A percentile compares a stretch with the other conserved stretches of the same genome.
phyloP scores from a whole-genome alignment of 495 filamentous ascomycete genomes.

The Diplogelasinospora grovesii region DNA sequence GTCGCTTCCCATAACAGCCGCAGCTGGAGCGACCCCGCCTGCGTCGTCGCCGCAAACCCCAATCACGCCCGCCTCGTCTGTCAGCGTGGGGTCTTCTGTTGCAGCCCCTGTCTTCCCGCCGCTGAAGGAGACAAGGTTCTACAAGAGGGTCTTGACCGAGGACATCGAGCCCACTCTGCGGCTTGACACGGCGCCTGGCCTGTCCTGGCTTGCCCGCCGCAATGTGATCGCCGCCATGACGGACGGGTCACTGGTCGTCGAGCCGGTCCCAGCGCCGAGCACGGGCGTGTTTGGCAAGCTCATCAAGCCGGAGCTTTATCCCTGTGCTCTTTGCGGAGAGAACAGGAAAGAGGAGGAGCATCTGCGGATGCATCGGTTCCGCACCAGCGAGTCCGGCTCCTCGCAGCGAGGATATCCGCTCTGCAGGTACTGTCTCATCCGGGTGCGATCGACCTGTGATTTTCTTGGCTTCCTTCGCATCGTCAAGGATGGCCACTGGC shows the following conservation, averaged over 20 bases:
- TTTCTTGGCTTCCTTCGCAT: conserved; percentile 86
- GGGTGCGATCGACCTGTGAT: conserved; percentile 84
- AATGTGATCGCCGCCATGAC: conserved; percentile 74
- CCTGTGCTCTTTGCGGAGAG: conserved; percentile 89
- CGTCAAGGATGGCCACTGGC: conserved; percentile 82
- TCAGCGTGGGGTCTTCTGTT: conserved; percentile 38
- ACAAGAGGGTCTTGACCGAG: conserved; percentile 78
- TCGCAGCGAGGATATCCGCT: conserved; percentile 80
- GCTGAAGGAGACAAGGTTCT: conserved; percentile 88
- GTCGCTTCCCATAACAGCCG: too few relatives aligned
- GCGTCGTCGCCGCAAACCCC: conserved; percentile 45
- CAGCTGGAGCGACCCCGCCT: conserved; percentile 26
- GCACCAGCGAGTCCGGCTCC: conserved; percentile 74
- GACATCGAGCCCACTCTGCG: conserved; percentile 93
- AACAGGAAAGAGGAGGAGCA: conserved; percentile 59
- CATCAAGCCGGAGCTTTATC: conserved; percentile 53
- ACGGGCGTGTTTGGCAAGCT: conserved; percentile 38
- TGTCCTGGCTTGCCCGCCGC: conserved; percentile 87
- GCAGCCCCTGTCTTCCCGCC: conserved; percentile 24
- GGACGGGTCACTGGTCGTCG: conserved; percentile 82
- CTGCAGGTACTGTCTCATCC: conserved; percentile 76
- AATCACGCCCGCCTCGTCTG: conserved; percentile 42
- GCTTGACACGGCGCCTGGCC: conserved; percentile 79
- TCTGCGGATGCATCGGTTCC: conserved; percentile 79
- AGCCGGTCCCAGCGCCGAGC: conserved; percentile 62